Evolutionary conservation across 2,329 filamentous ascomycete species (phyloP).

Genomic region (Amylocarpus encephaloides): DNA sequence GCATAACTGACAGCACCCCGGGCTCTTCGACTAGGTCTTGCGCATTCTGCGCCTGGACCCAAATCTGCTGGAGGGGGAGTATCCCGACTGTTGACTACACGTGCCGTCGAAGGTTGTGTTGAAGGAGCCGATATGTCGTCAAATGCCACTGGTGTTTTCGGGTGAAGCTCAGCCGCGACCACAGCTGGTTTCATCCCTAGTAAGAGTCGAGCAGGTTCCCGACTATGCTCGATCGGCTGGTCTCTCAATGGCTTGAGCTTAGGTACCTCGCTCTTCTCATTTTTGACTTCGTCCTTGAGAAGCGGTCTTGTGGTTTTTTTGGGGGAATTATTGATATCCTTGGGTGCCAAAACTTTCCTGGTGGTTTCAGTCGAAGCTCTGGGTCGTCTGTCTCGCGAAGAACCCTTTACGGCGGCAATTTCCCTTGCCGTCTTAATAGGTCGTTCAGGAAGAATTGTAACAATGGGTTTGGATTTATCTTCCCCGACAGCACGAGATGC

Average conservation of each 20-base stretch:
- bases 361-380: slow-evolving; percentile 6
- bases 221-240: slow-evolving; percentile 12
- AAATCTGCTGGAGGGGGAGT: slow-evolving; percentile 57
- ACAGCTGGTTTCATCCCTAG: slow-evolving; percentile 10
- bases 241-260: slow-evolving; percentile 21
- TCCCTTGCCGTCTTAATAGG: slow-evolving; percentile 18
- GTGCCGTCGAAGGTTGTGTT: slow-evolving; percentile 38
- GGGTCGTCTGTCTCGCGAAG: slow-evolving; percentile 20
- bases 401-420: slow-evolving; percentile 21
- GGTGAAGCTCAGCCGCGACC: slow-evolving; percentile 29
- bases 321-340: slow-evolving; percentile 52
- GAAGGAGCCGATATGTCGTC: slow-evolving; percentile 43
- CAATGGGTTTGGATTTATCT: slow-evolving; percentile 16
- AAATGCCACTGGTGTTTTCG: slow-evolving; percentile 35
- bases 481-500: slow-evolving; percentile 28
- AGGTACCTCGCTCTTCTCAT: slow-evolving; percentile 34
- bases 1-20: slow-evolving; percentile 70
- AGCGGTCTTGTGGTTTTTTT: slow-evolving; percentile 41
- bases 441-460: slow-evolving; percentile 14
- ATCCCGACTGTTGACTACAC: slow-evolving; percentile 35
- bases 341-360: slow-evolving; percentile 36
- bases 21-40: slow-evolving; percentile 60
- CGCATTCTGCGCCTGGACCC: slow-evolving; percentile 47
- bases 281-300: slow-evolving; percentile 34
- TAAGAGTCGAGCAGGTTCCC: slow-evolving; percentile 11